Evolutionary conservation across 495 filamentous ascomycete species (phyloP).

Genomic region (Saxophila tyrrhenica): DNA sequence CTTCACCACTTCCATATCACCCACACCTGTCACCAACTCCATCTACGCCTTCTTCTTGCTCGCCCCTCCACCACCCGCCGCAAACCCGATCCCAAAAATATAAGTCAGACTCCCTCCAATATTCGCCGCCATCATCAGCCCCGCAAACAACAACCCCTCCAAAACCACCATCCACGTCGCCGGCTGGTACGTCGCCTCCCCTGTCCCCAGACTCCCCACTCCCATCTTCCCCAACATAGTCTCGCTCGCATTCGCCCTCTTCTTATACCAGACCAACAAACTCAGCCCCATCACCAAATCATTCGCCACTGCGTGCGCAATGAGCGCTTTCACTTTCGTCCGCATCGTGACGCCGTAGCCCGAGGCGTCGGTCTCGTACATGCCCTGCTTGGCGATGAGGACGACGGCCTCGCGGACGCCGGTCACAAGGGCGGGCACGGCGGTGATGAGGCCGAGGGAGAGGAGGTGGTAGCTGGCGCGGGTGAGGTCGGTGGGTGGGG

Average conservation of each 20-base stretch:
- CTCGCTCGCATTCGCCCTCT: not conserved
- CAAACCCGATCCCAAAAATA: slow-evolving; percentile 16
- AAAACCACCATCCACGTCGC: slow-evolving; percentile 16
- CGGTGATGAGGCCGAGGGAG: slow-evolving; percentile 18
- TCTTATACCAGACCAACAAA: slow-evolving; percentile 14
- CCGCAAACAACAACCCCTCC: slow-evolving; percentile 6
- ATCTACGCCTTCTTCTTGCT: slow-evolving; percentile 14
- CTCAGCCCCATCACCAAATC: slow-evolving; percentile 14
- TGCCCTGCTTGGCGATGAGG: slow-evolving; percentile 18
- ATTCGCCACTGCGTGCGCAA: slow-evolving; percentile 19
- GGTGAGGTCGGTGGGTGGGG: slow-evolving; percentile 12
- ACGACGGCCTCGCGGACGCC: slow-evolving; percentile 16
- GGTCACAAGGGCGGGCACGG: slow-evolving; percentile 18
- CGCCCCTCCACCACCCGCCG: slow-evolving; percentile 4
- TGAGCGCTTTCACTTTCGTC: slow-evolving; percentile 18
- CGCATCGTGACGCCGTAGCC: slow-evolving; percentile 12
- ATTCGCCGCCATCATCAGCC: slow-evolving; percentile 12
- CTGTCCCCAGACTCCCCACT: slow-evolving; percentile 1
- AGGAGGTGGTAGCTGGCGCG: slow-evolving; percentile 18
- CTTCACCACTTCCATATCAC: not conserved
- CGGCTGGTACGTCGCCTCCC: slow-evolving; percentile 13
- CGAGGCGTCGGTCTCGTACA: slow-evolving; percentile 14
- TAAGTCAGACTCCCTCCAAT: slow-evolving; percentile 18
- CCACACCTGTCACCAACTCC: not conserved
- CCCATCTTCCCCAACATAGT: slow-evolving; percentile 15